Base-by-base conservation (phyloP, 768 basidiomycete species). In the Omphalotus guepiniiformis region DNA sequence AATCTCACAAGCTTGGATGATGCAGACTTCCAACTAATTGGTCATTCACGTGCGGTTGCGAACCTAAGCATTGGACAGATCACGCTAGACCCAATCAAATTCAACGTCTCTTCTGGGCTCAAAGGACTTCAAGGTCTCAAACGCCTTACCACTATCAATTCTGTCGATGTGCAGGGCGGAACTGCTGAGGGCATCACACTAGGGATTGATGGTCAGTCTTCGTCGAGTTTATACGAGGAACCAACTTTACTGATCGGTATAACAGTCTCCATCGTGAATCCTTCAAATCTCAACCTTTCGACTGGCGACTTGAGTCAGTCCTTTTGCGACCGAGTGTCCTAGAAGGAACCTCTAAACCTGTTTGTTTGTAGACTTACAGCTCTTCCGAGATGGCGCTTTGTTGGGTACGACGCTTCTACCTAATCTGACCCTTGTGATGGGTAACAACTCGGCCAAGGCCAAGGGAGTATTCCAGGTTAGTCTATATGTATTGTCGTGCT, bases 131-230 rank as follows among this genome's bases (percentile, higher is more conserved):
- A 73, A 55, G 84, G 85, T 23, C 61, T 88, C 35, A 72, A 80
- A 36, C 76, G 74, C 8, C 62, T 73, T 55, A 79, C 76, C 7
- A 66, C 65, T 6, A 84, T 88, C 46, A 63, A 71, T 21, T 65
- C 57, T 12, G 83, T 88, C 15, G 85, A 88, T 58, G 81, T 88
- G 2, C 53, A 75, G 23, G 83, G 85, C 38, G 86, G 85, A 27
- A 79, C 80, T 8, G 57, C 64, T 11, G 73, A 78, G 22, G 79
- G 74, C 15, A 76, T 88, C 50, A 66, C 72, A 15, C 74, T 88
- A 49, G 72, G 62, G 19, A 85, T 88, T 45, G 66, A 72, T 45
- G 81, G 82, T 81, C 42, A 46, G 63, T 55, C 30, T 35, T 52
- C 16, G 41, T 26, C 28, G 34, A 39, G 47, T 18, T 44, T 22